Evolutionary conservation across 805 yeast species (phyloP), one percentile per base, ranked within the genome.

Genomic region (Saccharomyces kudriavzevii): DNA sequence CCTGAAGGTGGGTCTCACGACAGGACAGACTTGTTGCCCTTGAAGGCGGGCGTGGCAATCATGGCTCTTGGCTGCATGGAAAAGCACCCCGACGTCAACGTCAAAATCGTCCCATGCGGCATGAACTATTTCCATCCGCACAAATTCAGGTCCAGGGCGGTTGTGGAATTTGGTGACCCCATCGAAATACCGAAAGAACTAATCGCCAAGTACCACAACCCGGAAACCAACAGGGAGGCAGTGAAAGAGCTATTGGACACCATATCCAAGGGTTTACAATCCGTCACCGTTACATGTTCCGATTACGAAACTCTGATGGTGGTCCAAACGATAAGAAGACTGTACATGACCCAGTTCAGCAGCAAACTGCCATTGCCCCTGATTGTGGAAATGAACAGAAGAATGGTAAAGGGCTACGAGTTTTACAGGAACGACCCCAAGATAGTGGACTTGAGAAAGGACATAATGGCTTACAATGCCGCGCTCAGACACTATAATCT

Each of bases 1-100:
- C 97, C 98, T 3, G 99, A 92, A 73, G 99, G 99, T 55, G 99
- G 99, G 0, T 88, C 96, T 8, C 99, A 92, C 65, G 99, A 92
- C 68, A 77, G 99, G 57, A 83, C 97, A 1, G 92, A 89, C 57
- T 71, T 92, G 60, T 75, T 92, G 46, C 98, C 99, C 0, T 75
- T 92, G 60, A 92, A 92, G 66, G 97, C 97, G 0, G 99, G 99
- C 49, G 97, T 92, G 26, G 97, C 97, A 1, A 87, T 92, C 53
- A 94, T 92, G 98, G 99, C 98, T 0, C 75, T 94, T 29, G 99
- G 98, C 8, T 94, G 98, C 9, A 81, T 91, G 82, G 87, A 83
- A 25, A 77, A 81, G 55, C 80, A 87, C 61, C 89, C 94, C 0
- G 78, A 80, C 47, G 82, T 87, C 55, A 83, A 84, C 53, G 92